Conservation (phyloP, 352 stramenopile genomes). For the Pythium phragmitis region DNA sequence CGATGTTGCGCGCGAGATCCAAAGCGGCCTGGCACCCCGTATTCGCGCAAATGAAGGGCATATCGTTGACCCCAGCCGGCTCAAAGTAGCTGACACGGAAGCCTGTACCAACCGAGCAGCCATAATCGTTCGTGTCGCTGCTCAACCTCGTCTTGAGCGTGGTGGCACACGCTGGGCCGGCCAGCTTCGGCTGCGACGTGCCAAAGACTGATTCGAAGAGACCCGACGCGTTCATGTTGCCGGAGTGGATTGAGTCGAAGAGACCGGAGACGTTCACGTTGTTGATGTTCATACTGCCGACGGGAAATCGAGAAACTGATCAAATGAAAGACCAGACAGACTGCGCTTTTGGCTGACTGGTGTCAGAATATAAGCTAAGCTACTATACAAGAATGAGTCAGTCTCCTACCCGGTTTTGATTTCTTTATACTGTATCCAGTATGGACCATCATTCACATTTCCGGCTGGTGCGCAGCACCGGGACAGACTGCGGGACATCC, state of each 20-base stretch:
- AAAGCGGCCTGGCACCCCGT: background rate
- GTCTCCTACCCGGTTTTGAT: background rate
- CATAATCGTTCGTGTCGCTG: background rate
- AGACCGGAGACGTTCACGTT: background rate
- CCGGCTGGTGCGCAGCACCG: background rate
- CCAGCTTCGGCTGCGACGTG: background rate
- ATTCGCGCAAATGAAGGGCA: slow-evolving; percentile 7
- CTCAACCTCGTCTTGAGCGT: background rate
- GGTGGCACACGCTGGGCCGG: background rate
- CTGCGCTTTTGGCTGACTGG: background rate
- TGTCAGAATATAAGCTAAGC: too few relatives aligned
- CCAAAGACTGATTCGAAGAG: background rate
- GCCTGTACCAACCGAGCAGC: background rate
- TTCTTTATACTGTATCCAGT: background rate
- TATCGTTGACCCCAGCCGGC: background rate
- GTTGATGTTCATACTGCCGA: background rate
- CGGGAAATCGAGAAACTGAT: background rate
- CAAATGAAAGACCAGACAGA: background rate
- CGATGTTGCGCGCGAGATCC: slow-evolving; percentile 4
- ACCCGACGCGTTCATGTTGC: background rate
- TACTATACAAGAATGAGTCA: too few relatives aligned
- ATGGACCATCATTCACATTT: slow-evolving; percentile 1
- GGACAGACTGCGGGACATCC: background rate
- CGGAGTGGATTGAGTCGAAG: background rate
- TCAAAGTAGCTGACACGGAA: background rate